These are phyloP conservation scores for Luzula sylvatica DNA, from an alignment of 176 grass and related monocot genomes.

Conservation along the genomic window DNA sequence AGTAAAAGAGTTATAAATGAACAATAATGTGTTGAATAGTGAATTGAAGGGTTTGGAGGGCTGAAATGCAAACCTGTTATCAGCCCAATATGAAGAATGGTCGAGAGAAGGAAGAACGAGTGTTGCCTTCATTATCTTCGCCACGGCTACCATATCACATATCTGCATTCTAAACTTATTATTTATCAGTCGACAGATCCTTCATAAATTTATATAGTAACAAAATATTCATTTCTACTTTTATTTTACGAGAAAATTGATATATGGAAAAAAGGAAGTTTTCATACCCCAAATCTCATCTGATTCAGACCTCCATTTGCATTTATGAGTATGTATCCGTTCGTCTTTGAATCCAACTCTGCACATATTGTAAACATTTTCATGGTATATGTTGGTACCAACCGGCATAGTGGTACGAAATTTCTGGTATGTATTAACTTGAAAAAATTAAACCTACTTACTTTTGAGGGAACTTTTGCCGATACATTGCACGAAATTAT, in stretches of 20 bases:
- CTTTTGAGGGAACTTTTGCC: conserved; percentile 72
- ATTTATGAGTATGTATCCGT: conserved; percentile 94
- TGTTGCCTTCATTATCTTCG: conserved; percentile 92
- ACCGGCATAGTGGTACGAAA: too few relatives aligned
- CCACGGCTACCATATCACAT: conserved; percentile 97
- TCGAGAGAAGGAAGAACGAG: conserved; percentile 96
- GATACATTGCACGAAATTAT: conserved; percentile 77
- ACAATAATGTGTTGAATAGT: not conserved
- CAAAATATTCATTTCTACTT: too few relatives aligned
- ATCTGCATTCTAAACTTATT: conserved; percentile 55
- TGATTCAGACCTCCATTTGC: conserved; percentile 99
- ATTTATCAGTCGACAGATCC: conserved; percentile 9
- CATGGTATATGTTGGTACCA: too few relatives aligned
- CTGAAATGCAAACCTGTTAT: conserved; percentile 52
- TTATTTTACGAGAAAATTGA: conserved; percentile 15
- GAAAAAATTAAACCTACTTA: too few relatives aligned
- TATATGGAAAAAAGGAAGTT: conserved; percentile 25
- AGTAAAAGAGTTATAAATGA: conserved; percentile 8
- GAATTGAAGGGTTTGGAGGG: not conserved
- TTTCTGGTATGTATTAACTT: too few relatives aligned
- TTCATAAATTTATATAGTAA: not conserved
- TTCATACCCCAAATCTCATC: conserved; percentile 98
- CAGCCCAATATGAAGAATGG: conserved; percentile 98
- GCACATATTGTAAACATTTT: conserved; percentile 7
- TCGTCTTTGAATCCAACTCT: conserved; percentile 63